Evolutionary conservation across 345 rosid genomes (phyloP), one percentile per base, ranked within the genome.

Genomic region (Linum lewisii): DNA sequence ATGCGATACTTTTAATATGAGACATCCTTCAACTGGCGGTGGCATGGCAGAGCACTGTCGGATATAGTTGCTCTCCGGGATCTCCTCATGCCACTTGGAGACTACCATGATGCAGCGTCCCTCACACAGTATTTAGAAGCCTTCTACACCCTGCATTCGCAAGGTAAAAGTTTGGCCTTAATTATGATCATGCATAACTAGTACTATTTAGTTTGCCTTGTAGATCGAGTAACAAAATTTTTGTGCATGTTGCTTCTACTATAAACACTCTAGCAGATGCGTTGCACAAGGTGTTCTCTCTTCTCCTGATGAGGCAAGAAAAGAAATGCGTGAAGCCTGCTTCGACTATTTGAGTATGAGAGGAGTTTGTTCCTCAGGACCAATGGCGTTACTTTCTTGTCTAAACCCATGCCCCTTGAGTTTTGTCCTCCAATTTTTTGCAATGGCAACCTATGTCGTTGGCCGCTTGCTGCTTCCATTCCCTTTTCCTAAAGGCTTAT

Each of bases 1-100:
- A 69, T 69, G 74, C 19, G 74, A 71, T 44, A 69, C 74, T 24
- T 71, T 71, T 47, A 71, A 71, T 60, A 71, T 71, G 74, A 69
- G 74, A 2, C 74, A 71, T 64, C 74, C 74, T 60, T 57, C 65
- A 11, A 71, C 74, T 4, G 74, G 74, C 8, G 74, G 74, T 34
- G 74, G 74, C 51, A 71, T 71, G 74, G 65, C 74, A 6, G 74
- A 5, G 70, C 74, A 3, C 66, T 71, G 21, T 65, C 74, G 25
- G 74, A 71, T 66, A 71, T 71, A 51, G 74, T 71, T 61, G 66
- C 65, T 50, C 63, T 71, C 1, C 55, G 74, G 37, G 18, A 65
- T 50, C 74, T 71, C 61, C 66, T 71, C 21, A 60, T 29, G 49
- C 74, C 74, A 36, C 42, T 71, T 63, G 15, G 2, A 1, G 57